These are phyloP conservation scores for Eleusine indica DNA, from an alignment of 176 grass and related monocot genomes.

Conservation along the genomic window DNA sequence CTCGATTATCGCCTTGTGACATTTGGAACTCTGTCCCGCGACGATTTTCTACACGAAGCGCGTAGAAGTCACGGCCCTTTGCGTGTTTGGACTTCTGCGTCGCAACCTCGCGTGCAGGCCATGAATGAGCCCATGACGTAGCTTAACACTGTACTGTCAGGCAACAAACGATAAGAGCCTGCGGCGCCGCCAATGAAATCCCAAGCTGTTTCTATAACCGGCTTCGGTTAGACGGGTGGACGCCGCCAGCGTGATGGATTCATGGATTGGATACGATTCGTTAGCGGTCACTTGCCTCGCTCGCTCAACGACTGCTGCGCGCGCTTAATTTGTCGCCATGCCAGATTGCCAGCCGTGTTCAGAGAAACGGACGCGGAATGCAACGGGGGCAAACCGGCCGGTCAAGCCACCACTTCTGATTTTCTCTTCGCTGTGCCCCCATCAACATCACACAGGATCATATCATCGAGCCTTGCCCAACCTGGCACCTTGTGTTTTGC, in stretches of 20 bases:
- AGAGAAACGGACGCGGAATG: not conserved
- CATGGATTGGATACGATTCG: not conserved
- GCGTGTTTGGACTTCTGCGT: slow-evolving; percentile 9
- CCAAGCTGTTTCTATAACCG: not conserved
- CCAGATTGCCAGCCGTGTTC: not conserved
- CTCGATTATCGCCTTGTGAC: too few relatives aligned
- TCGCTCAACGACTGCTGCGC: not conserved
- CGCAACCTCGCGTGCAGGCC: slow-evolving; percentile 47
- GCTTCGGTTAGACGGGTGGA: not conserved
- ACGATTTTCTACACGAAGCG: not conserved
- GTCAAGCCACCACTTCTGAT: slow-evolving; percentile 28
- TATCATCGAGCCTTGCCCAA: slow-evolving; percentile 29
- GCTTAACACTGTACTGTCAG: too few relatives aligned
- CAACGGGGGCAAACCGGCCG: not conserved
- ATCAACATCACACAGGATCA: slow-evolving; percentile 5
- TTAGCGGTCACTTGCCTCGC: not conserved
- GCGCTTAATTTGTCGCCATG: slow-evolving; percentile 13
- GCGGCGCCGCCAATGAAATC: not conserved
- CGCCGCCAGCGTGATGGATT: not conserved
- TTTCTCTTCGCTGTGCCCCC: not conserved
- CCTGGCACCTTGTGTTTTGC: not conserved
- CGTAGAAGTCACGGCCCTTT: slow-evolving; percentile 22
- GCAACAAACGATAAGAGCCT: not conserved
- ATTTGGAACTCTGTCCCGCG: too few relatives aligned
- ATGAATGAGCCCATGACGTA: too few relatives aligned